phyloP scores from a whole-genome alignment of 352 stramenopile species.

The Globisporangium echinulatum region DNA sequence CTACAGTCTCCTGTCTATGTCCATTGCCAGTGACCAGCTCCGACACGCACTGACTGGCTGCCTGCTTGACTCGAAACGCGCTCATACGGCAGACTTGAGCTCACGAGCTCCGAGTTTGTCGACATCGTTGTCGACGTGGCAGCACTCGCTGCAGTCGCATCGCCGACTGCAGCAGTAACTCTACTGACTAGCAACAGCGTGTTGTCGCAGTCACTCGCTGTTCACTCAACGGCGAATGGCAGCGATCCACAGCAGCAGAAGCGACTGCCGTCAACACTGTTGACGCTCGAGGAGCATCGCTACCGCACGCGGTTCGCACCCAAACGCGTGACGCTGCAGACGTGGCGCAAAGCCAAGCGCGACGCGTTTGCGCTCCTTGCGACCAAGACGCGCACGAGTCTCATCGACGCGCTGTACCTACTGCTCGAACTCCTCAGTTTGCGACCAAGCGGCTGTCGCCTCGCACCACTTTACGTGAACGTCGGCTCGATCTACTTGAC shows the following conservation, averaged over 20 bases:
- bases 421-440: conserved; percentile 51
- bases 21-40: not conserved
- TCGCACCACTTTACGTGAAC: conserved; percentile 41
- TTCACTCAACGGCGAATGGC: no score
- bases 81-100: not conserved
- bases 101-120: conserved; percentile 13
- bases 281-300: conserved; percentile 52
- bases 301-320: conserved; percentile 41
- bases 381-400: conserved; percentile 21
- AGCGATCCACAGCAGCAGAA: no score
- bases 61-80: not conserved
- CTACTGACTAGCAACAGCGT: not conserved
- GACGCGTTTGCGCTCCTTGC: conserved; percentile 25
- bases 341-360: conserved; percentile 25
- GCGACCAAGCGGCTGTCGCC: conserved; percentile 20
- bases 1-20: not conserved
- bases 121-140: conserved; percentile 11
- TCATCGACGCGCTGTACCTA: conserved; percentile 45
- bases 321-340: conserved; percentile 35
- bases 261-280: conserved; percentile 11
- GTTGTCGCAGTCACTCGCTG: no score
- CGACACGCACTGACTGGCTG: not conserved
- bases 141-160: conserved; percentile 1
- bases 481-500: conserved; percentile 45
- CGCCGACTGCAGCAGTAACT: no score